Evolutionary conservation across 176 grass and related monocot species (phyloP).

Genomic region (Zea luxurians): DNA sequence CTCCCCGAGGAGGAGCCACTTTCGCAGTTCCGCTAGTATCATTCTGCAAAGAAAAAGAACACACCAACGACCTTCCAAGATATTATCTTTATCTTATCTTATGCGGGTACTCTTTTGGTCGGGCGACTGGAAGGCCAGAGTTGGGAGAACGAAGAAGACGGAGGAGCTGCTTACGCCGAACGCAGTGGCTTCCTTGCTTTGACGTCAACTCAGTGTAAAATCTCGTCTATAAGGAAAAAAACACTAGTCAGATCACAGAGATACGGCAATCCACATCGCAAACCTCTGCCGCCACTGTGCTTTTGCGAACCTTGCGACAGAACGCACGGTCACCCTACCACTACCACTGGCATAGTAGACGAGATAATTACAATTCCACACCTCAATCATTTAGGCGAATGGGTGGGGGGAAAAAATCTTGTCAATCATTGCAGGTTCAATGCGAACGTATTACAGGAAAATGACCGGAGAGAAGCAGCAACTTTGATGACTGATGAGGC

Average conservation of each 20-base stretch:
- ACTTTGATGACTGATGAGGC: background rate
- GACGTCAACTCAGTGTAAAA: slow-evolving; percentile 23
- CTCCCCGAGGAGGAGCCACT: background rate
- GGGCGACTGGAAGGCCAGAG: slow-evolving; percentile 3
- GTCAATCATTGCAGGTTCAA: slow-evolving; percentile 24
- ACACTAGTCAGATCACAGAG: slow-evolving; percentile 9
- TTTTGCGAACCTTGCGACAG: background rate
- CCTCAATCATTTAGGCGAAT: slow-evolving; percentile 22
- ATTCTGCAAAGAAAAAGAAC: slow-evolving; percentile 6
- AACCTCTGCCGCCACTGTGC: background rate
- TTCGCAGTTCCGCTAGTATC: background rate
- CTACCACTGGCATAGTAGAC: background rate
- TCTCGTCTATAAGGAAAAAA: slow-evolving; percentile 21
- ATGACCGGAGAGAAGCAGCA: slow-evolving; percentile 27
- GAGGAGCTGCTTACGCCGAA: slow-evolving; percentile 39
- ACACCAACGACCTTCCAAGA: background rate
- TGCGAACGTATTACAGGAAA: background rate
- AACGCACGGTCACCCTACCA: slow-evolving; percentile 13
- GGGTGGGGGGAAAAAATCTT: background rate
- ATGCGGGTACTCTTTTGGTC: slow-evolving; percentile 20
- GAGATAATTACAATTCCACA: background rate
- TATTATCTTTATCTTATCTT: slow-evolving; percentile 23
- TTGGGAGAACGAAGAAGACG: slow-evolving; percentile 16
- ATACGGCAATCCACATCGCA: slow-evolving; percentile 15
- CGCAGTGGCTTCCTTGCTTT: slow-evolving; percentile 35